These are phyloP conservation scores for Tephrocybe rancida DNA, from an alignment of 768 basidiomycete species.

Conservation along the genomic window DNA sequence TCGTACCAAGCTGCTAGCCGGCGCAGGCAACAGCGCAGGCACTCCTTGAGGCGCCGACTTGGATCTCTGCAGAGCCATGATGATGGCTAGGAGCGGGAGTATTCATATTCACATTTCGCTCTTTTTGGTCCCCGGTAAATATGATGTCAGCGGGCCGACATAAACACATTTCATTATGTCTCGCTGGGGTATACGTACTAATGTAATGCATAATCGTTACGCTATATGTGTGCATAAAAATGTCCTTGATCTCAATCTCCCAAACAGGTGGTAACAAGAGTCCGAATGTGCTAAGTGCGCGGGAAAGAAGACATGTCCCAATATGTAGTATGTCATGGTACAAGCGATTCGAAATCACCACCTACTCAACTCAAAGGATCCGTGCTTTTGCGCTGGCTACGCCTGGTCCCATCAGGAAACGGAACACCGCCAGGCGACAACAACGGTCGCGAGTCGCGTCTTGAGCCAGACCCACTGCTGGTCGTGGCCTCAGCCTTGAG, in stretches of 20 bases:
- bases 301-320: conserved; percentile 3
- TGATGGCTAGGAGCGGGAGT: not conserved
- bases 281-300: not conserved
- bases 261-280: conserved; percentile 6
- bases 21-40: conserved; percentile 8
- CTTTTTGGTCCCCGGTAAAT: not conserved
- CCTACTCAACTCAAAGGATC: conserved; percentile 35
- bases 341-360: not conserved
- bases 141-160: conserved; percentile 17
- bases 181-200: not conserved
- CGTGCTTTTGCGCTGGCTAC: conserved; percentile 33
- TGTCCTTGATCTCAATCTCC: conserved; percentile 12
- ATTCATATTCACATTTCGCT: not conserved
- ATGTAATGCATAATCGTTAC: not conserved
- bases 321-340: conserved; percentile 1
- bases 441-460: conserved; percentile 36
- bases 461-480: conserved; percentile 23
- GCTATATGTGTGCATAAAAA: conserved; percentile 6
- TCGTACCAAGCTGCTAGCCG: conserved; percentile 12
- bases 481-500: conserved; percentile 5
- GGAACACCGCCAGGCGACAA: conserved; percentile 46
- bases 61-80: conserved; percentile 26
- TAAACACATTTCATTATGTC: not conserved
- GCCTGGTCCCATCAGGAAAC: conserved; percentile 50
- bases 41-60: conserved; percentile 32